A percentile compares a stretch with the other conserved stretches of the same genome.
Evolutionary conservation across 805 yeast genomes (phyloP).

Genomic region (Wickerhamiella qilinensis): DNA sequence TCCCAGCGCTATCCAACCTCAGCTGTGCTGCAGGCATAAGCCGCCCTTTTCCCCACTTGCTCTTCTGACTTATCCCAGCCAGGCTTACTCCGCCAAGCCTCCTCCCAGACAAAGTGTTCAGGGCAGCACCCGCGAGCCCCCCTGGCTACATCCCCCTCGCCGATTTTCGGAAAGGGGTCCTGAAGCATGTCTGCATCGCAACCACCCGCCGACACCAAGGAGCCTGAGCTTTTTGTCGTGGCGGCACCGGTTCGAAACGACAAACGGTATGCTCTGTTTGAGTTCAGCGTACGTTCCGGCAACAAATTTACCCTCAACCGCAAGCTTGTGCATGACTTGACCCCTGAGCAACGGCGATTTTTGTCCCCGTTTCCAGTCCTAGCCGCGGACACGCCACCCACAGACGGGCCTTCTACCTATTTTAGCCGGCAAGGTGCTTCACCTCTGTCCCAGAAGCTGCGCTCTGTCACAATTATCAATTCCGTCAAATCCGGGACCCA

Average conservation of each 20-base stretch:
- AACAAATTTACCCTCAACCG: neutral
- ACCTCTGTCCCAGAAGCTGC: conserved; percentile 13
- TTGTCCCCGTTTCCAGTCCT: neutral
- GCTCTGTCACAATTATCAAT: conserved; percentile 21
- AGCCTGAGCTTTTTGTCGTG: neutral
- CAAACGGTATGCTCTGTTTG: neutral
- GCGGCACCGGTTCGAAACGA: neutral
- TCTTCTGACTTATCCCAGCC: too few species aligned
- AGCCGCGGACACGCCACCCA: neutral
- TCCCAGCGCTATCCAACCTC: too few species aligned
- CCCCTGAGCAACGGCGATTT: neutral
- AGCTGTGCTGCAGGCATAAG: too few species aligned
- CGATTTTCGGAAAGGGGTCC: too few species aligned
- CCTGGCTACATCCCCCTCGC: too few species aligned
- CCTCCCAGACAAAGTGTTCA: too few species aligned
- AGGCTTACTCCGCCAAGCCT: too few species aligned
- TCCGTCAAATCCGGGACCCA: conserved; percentile 20
- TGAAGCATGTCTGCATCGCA: too few species aligned
- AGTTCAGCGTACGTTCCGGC: neutral
- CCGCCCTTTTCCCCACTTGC: too few species aligned
- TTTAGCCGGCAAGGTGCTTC: neutral
- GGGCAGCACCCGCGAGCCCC: too few species aligned
- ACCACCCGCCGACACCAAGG: too few species aligned
- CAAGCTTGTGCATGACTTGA: neutral
- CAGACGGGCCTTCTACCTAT: neutral